A percentile compares a stretch with the other conserved stretches of the same genome.
Evolutionary conservation across 495 filamentous ascomycete species (phyloP).

Genomic region (Cladorrhinum samala): DNA sequence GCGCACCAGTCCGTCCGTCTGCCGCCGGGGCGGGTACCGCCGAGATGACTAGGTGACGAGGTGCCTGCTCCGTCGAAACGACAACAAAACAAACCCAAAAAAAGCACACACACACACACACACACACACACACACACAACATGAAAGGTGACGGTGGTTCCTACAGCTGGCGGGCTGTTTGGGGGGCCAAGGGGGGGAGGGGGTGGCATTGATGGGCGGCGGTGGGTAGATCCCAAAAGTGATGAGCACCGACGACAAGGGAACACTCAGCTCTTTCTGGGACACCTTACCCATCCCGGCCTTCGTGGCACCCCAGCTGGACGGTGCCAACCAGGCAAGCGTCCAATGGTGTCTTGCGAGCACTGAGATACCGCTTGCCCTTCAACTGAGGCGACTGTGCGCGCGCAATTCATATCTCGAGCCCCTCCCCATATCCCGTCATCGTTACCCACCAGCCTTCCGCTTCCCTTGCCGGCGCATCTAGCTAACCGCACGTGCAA

Average conservation of each 20-base stretch:
- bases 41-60: too few relatives aligned
- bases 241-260: too few relatives aligned
- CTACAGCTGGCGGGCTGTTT: too few relatives aligned
- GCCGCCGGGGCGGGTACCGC: too few relatives aligned
- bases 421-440: too few relatives aligned
- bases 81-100: not conserved
- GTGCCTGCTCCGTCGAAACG: not conserved
- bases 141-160: not conserved
- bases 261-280: too few relatives aligned
- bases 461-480: not conserved
- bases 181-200: not conserved
- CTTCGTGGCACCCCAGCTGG: not conserved
- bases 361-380: not conserved
- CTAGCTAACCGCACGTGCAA: slow-evolving; percentile 7
- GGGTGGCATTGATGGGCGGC: not conserved
- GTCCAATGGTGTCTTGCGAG: not conserved
- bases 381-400: not conserved
- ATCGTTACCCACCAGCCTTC: too few relatives aligned
- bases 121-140: not conserved
- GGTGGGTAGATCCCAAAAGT: too few relatives aligned
- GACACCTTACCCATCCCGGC: too few relatives aligned
- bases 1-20: not conserved
- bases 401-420: not conserved
- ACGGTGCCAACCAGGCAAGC: not conserved
- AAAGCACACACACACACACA: not conserved